Percentiles rank a stretch among this genome's conserved stretches.
Evolutionary conservation across 2,329 filamentous ascomycete species (phyloP).

Genomic region (Tolypocladium endophyticum): DNA sequence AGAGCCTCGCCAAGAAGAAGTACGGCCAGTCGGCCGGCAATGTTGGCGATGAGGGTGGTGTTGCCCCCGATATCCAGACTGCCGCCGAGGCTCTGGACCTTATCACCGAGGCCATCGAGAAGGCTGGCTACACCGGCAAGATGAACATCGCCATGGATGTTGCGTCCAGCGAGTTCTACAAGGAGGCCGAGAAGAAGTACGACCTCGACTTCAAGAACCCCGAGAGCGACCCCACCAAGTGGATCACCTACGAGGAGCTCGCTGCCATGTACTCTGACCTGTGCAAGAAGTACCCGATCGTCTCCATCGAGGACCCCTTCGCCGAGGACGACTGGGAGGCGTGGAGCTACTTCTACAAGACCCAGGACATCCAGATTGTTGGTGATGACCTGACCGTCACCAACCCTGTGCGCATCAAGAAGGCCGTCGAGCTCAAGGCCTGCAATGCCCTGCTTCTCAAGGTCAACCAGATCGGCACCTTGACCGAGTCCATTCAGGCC

Average conservation of each 20-base stretch:
- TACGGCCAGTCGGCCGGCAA: slow-evolving; percentile 98
- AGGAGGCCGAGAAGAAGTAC: slow-evolving; percentile 95
- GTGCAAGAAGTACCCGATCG: slow-evolving; percentile 92
- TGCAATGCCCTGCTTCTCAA: slow-evolving; percentile 97
- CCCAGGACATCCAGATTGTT: slow-evolving; percentile 95
- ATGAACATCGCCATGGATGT: slow-evolving; percentile 99
- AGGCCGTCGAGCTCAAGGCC: slow-evolving; percentile 97
- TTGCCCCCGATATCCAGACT: slow-evolving; percentile 96
- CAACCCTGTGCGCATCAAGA: slow-evolving; percentile 98
- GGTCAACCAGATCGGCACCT: slow-evolving; percentile 99
- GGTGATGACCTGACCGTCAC: slow-evolving; percentile 98
- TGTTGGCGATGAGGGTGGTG: slow-evolving; percentile 98
- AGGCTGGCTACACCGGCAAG: slow-evolving; percentile 90
- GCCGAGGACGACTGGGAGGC: slow-evolving; percentile 99
- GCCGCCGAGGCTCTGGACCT: slow-evolving; percentile 93
- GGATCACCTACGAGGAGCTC: slow-evolving; percentile 97
- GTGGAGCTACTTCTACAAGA: slow-evolving; percentile 99
- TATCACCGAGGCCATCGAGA: slow-evolving; percentile 87
- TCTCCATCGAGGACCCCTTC: slow-evolving; percentile 98
- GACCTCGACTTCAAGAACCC: slow-evolving; percentile 99
- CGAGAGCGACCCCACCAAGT: slow-evolving; percentile 89
- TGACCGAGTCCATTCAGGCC: slow-evolving; percentile 97
- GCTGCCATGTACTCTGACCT: slow-evolving; percentile 84
- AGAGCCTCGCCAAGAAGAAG: slow-evolving; percentile 96
- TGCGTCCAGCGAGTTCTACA: slow-evolving; percentile 99